Percentiles rank a stretch among this genome's conserved stretches.
These are phyloP conservation scores for Monosporascus sp. DNA, from an alignment of 2,329 filamentous ascomycete genomes.

Conservation along the genomic window DNA sequence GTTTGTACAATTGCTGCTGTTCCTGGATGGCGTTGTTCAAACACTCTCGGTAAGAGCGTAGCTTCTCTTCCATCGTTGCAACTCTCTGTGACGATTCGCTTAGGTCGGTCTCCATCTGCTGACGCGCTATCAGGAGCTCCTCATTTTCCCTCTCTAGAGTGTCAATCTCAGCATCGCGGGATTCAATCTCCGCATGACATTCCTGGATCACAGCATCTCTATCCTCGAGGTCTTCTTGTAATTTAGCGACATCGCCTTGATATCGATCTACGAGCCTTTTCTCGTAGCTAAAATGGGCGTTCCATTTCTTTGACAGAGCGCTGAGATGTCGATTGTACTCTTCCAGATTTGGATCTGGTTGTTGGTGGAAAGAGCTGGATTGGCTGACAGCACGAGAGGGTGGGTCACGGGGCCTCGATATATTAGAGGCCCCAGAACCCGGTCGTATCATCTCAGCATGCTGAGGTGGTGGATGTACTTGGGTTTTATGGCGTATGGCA, in stretches of 20 bases:
- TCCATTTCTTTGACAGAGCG: slow-evolving; percentile 15
- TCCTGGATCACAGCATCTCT: slow-evolving; percentile 7
- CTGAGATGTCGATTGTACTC: slow-evolving; percentile 7
- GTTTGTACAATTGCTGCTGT: slow-evolving; percentile 38
- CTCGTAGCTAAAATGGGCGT: slow-evolving; percentile 13
- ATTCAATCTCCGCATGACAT: slow-evolving; percentile 7
- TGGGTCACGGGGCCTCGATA: slow-evolving; percentile 13
- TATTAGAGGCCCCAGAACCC: slow-evolving; percentile 19
- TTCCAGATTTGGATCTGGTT: slow-evolving; percentile 7
- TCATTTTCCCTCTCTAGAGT: slow-evolving; percentile 22
- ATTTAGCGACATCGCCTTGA: slow-evolving; percentile 10
- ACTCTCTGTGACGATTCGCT: slow-evolving; percentile 21
- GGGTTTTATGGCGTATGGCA: background rate
- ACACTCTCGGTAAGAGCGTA: slow-evolving; percentile 29
- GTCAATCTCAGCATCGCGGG: slow-evolving; percentile 9
- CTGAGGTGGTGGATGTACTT: background rate
- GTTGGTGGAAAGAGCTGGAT: background rate
- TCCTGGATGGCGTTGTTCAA: slow-evolving; percentile 43
- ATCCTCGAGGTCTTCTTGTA: slow-evolving; percentile 10
- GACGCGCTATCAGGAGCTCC: slow-evolving; percentile 20
- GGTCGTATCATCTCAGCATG: slow-evolving; percentile 2
- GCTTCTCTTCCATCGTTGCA: slow-evolving; percentile 29
- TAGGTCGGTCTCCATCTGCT: slow-evolving; percentile 19
- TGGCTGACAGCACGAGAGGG: background rate
- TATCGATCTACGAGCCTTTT: slow-evolving; percentile 11